These are phyloP conservation scores for Neofusicoccum kwambonambiense DNA, from an alignment of 2,329 filamentous ascomycete species.

Conservation along the genomic window DNA sequence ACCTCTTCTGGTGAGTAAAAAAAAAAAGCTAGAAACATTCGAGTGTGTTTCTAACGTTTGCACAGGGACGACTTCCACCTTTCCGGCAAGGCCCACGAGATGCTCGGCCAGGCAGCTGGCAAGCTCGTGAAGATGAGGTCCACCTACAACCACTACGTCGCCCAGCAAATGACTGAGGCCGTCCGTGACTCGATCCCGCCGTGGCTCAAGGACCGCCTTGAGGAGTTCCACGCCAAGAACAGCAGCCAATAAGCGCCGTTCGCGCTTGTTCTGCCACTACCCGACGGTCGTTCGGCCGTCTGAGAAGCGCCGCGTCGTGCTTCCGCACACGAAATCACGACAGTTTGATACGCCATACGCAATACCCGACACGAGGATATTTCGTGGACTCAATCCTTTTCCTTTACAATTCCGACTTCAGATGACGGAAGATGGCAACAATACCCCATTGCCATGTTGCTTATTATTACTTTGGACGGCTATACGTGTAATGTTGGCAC, in stretches of 20 bases:
- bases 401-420: conserved; percentile 3
- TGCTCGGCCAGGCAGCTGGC: conserved; percentile 13
- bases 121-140: conserved; percentile 15
- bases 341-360: conserved; percentile 11
- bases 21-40: neutral
- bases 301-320: conserved; percentile 17
- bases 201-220: conserved; percentile 18
- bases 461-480: conserved; percentile 12
- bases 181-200: conserved; percentile 17
- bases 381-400: conserved; percentile 11
- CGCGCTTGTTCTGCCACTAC: neutral
- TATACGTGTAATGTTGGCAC: conserved; percentile 2
- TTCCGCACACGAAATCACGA: conserved; percentile 17
- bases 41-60: neutral
- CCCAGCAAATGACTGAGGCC: conserved; percentile 11
- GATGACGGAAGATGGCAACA: conserved; percentile 8
- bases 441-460: conserved; percentile 3
- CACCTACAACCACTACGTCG: conserved; percentile 18
- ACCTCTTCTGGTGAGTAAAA: conserved; percentile 35
- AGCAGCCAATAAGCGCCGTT: conserved; percentile 12
- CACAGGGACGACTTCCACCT: conserved; percentile 36
- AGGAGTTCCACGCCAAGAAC: conserved; percentile 16
- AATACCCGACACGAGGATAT: conserved; percentile 14
- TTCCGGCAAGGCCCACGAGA: conserved; percentile 31
- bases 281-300: neutral